phyloP scores from a whole-genome alignment of 78 protist genomes.

The Planoprotostelium fungivorum region DNA sequence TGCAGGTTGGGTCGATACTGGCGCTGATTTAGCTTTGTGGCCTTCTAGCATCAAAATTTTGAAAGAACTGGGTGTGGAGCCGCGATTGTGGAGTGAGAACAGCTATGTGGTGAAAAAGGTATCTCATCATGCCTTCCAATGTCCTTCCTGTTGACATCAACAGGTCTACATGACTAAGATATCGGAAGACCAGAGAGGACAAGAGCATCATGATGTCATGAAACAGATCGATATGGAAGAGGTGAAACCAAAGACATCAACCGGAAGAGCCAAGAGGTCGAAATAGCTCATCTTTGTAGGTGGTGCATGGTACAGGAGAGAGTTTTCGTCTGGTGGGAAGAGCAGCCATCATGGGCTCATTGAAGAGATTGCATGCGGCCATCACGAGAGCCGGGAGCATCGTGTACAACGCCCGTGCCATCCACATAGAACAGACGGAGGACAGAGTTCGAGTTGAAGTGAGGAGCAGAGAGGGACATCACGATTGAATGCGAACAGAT shows the following conservation, averaged over 20 bases:
- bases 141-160: not conserved
- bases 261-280: not conserved
- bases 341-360: not conserved
- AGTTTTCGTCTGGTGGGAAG: not conserved
- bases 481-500: no score
- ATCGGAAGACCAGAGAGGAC: not conserved
- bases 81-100: not conserved
- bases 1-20: not conserved
- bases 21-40: not conserved
- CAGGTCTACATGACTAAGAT: not conserved
- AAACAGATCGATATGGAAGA: not conserved
- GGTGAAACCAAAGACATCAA: no score
- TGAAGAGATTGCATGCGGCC: not conserved
- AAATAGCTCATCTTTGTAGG: not conserved
- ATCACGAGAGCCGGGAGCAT: not conserved
- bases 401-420: not conserved
- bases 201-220: not conserved
- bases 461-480: not conserved
- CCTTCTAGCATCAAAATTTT: not conserved
- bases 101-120: not conserved
- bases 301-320: not conserved
- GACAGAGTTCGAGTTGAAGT: not conserved
- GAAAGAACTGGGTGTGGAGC: not conserved
- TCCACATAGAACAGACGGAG: not conserved
- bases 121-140: no score